phyloP scores from a whole-genome alignment of 2,329 filamentous ascomycete genomes.

The Cladobotryum protrusum region DNA sequence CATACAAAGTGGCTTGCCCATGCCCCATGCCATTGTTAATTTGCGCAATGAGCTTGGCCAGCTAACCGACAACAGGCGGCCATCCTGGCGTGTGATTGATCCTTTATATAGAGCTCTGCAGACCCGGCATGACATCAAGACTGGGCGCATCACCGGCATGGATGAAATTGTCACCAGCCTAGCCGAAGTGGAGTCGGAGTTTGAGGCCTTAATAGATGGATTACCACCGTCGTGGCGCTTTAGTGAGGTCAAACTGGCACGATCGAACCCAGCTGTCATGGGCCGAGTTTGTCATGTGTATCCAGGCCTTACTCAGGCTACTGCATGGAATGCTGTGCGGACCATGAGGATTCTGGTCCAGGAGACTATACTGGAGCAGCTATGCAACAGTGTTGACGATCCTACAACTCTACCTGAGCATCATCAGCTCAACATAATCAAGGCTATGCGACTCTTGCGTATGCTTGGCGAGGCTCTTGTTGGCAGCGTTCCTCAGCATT shows the following conservation, averaged over 20 bases:
- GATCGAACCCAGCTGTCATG: slow-evolving; percentile 36
- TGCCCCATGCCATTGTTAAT: slow-evolving; percentile 42
- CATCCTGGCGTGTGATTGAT: slow-evolving; percentile 37
- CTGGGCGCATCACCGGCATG: slow-evolving; percentile 28
- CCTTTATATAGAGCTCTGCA: slow-evolving; percentile 41
- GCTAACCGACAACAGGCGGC: slow-evolving; percentile 29
- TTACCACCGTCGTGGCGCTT: slow-evolving; percentile 38
- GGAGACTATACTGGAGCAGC: slow-evolving; percentile 40
- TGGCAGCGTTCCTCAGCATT: slow-evolving; percentile 44
- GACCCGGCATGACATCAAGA: slow-evolving; percentile 41
- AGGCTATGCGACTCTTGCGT: slow-evolving; percentile 31
- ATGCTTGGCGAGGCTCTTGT: slow-evolving; percentile 36
- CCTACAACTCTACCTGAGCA: slow-evolving; percentile 22
- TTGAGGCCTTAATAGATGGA: slow-evolving; percentile 31
- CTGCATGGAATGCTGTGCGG: slow-evolving; percentile 43
- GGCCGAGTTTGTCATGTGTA: slow-evolving; percentile 40
- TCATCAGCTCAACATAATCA: slow-evolving; percentile 31
- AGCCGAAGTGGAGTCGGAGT: slow-evolving; percentile 37
- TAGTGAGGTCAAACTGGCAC: slow-evolving; percentile 32
- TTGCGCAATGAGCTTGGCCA: slow-evolving; percentile 38
- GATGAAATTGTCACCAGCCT: slow-evolving; percentile 31
- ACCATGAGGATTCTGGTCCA: slow-evolving; percentile 41
- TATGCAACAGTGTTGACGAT: slow-evolving; percentile 30
- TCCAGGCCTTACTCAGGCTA: slow-evolving; percentile 36
- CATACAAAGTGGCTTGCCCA: slow-evolving; percentile 41